phyloP scores from a whole-genome alignment of 1,139 yeast species.

The Geotrichum siamense region DNA sequence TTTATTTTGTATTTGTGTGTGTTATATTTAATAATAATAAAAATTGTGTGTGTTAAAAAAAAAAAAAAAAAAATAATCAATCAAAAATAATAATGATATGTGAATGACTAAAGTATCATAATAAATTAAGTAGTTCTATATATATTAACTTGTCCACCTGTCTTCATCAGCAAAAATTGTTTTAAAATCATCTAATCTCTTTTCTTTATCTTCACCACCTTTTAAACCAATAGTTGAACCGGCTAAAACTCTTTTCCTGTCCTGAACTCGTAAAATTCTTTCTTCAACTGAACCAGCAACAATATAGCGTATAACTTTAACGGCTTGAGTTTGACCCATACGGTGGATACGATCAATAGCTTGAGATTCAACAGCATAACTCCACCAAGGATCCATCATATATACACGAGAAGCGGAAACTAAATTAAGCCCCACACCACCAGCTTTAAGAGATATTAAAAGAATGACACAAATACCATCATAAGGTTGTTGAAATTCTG shows the following conservation, averaged over 20 bases:
- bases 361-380: slow-evolving; percentile 87
- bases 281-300: slow-evolving; percentile 84
- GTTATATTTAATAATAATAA: too few species aligned
- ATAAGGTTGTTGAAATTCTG: slow-evolving; percentile 41
- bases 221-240: slow-evolving; percentile 68
- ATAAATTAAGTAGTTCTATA: too few species aligned
- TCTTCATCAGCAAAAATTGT: slow-evolving; percentile 50
- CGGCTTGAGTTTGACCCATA: slow-evolving; percentile 73
- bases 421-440: slow-evolving; percentile 90
- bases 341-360: slow-evolving; percentile 93
- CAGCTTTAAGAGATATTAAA: slow-evolving; percentile 77
- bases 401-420: slow-evolving; percentile 83
- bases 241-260: slow-evolving; percentile 75
- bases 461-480: slow-evolving; percentile 44
- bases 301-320: slow-evolving; percentile 72
- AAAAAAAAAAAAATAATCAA: too few species aligned
- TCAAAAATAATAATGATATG: too few species aligned
- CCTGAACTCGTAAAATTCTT: slow-evolving; percentile 82
- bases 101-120: too few species aligned
- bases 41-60: too few species aligned
- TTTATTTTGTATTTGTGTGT: too few species aligned
- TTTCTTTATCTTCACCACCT: slow-evolving; percentile 64
- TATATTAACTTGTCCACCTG: slow-evolving; percentile 1
- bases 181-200: slow-evolving; percentile 76
- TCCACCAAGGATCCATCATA: slow-evolving; percentile 99